Conservation (phyloP, 192 early-diverging fungal genomes). For the Phycomyces blakesleeanus region DNA sequence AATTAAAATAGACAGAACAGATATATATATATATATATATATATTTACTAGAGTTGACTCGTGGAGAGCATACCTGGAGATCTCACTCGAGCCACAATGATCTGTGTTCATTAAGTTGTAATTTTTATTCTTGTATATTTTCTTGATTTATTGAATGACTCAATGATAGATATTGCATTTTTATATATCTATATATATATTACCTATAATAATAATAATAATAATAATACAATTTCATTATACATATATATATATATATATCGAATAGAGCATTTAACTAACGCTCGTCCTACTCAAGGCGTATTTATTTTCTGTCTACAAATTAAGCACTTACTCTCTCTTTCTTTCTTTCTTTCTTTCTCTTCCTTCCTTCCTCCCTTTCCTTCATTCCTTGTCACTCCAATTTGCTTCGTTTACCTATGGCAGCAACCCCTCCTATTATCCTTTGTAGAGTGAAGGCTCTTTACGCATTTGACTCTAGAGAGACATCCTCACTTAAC, state of each 20-base stretch:
- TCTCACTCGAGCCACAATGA: neutral
- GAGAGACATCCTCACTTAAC: conserved; percentile 71
- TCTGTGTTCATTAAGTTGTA: neutral
- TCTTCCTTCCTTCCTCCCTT: conserved; percentile 7
- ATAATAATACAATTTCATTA: too few relatives aligned
- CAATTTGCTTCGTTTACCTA: neutral
- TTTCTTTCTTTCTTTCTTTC: conserved; percentile 8
- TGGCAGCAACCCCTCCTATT: conserved; percentile 7
- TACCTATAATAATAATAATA: too few relatives aligned
- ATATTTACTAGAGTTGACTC: too few relatives aligned
- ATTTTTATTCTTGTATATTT: conserved; percentile 1
- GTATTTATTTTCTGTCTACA: conserved; percentile 9
- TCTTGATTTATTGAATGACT: too few relatives aligned
- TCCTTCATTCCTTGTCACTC: conserved; percentile 3
- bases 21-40: too few relatives aligned
- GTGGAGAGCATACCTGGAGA: neutral
- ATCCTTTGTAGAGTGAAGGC: conserved; percentile 56
- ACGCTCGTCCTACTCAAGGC: neutral
- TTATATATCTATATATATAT: too few relatives aligned
- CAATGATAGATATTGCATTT: too few relatives aligned
- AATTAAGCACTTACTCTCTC: conserved; percentile 1
- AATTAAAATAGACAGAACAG: too few relatives aligned
- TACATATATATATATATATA: too few relatives aligned
- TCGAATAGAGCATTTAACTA: too few relatives aligned
- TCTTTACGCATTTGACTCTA: conserved; percentile 81